A percentile compares a stretch with the other conserved stretches of the same genome.
These are phyloP conservation scores for Starmerella bacillaris DNA, from an alignment of 805 yeast genomes.

Conservation along the genomic window DNA sequence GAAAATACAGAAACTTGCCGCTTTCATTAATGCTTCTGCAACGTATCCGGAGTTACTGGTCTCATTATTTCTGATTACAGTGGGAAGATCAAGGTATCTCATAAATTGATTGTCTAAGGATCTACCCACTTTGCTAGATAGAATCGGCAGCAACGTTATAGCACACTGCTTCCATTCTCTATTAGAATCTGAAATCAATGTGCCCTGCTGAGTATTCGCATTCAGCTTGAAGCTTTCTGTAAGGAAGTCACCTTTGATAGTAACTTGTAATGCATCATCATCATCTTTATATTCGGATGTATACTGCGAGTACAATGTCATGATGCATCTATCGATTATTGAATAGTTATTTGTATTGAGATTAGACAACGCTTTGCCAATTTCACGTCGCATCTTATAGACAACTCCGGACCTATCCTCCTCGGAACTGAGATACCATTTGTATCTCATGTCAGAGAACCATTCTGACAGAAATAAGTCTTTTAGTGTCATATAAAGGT, in stretches of 20 bases:
- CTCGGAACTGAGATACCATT: slow-evolving; percentile 3
- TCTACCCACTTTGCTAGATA: slow-evolving; percentile 4
- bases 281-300: too few species aligned
- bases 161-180: slow-evolving; percentile 14
- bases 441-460: slow-evolving; percentile 4
- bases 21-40: slow-evolving; percentile 5
- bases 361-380: slow-evolving; percentile 1
- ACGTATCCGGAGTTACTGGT: neutral
- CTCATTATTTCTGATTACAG: neutral
- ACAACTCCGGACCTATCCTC: slow-evolving; percentile 1
- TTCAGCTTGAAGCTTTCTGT: slow-evolving; percentile 3
- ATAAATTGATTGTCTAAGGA: slow-evolving; percentile 10
- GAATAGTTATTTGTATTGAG: neutral
- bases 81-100: slow-evolving; percentile 2
- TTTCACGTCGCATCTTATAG: slow-evolving; percentile 2
- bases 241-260: slow-evolving; percentile 5
- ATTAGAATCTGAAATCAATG: too few species aligned
- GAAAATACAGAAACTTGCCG: slow-evolving; percentile 8
- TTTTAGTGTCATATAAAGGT: too few species aligned
- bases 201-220: slow-evolving; percentile 3
- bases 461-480: slow-evolving; percentile 3
- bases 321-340: slow-evolving; percentile 4
- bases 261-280: neutral
- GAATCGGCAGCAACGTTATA: slow-evolving; percentile 11
- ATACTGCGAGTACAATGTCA: slow-evolving; percentile 3